Conservation (phyloP, 345 rosid genomes). For the Eutrema heterophyllum region DNA sequence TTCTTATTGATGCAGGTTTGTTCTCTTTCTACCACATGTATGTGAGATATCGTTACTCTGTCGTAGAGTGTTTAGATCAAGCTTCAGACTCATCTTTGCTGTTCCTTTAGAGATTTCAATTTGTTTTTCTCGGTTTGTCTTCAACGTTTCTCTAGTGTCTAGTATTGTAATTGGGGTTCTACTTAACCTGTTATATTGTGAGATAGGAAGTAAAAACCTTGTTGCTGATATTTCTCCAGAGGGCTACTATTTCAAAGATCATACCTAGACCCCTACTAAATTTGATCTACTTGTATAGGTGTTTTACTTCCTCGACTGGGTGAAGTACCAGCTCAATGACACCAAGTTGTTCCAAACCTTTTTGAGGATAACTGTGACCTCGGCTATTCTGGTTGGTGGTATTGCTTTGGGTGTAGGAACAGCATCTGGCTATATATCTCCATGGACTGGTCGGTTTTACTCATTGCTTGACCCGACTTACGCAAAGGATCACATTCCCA, state of each 20-base stretch:
- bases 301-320: slow-evolving; percentile 94
- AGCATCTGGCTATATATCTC: slow-evolving; percentile 97
- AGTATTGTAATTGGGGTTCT: not conserved
- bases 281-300: slow-evolving; percentile 47
- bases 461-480: slow-evolving; percentile 96
- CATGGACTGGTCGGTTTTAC: slow-evolving; percentile 98
- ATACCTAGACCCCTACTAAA: not conserved
- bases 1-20: slow-evolving; percentile 95
- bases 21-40: not conserved
- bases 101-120: not conserved
- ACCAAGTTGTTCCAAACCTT: slow-evolving; percentile 81
- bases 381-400: slow-evolving; percentile 61
- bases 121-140: not conserved
- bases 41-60: not conserved
- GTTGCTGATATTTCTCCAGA: not conserved
- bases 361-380: slow-evolving; percentile 77
- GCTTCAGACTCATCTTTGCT: not conserved
- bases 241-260: not conserved
- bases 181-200: not conserved
- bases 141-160: not conserved
- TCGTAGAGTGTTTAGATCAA: not conserved
- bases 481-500: slow-evolving; percentile 97
- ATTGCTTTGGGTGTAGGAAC: slow-evolving; percentile 85
- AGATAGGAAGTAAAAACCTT: not conserved
- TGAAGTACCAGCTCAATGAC: slow-evolving; percentile 78